Base-by-base conservation (phyloP, 306 rosid species). In the Rosa rugosa region DNA sequence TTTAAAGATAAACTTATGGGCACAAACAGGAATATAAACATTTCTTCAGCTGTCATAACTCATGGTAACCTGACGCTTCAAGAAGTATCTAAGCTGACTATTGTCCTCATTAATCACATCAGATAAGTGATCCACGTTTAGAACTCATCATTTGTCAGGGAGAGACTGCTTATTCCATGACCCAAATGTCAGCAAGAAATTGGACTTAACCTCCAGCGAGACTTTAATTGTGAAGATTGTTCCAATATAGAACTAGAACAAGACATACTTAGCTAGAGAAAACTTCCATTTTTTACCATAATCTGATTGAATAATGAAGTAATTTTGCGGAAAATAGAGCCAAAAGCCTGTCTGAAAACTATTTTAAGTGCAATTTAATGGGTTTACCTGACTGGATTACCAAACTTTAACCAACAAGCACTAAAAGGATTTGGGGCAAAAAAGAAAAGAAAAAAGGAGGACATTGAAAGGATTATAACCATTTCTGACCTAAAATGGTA, bases 131-230 rank as follows among this genome's bases (percentile, higher is more conserved):
- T 42, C 57, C 56, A n/a, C 3, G 59, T 31, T 27, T 62, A 42
- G 10, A 12, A 16, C 47, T 56, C 2, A 47, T 47, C 4, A 53
- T 45, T 6, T 63, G 36, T 68, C 31, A 57, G 10, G 14, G 4
- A 49, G 22, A 51, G 41, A 75, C 40, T 59, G 46, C 25, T 71
- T 41, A 49, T 47, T 71, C 60, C 34, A 71, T 51, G 67, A 54
- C 36, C 22, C 54, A 23, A 40, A 44, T 25, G 1, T 5, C 16
- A 8, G 53, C 16, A 41, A 2, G 11, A 34, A 22, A 31, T 18
- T 16, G 27, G 47, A 80, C 34, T 31, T 36, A 62, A 22, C 50
- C 17, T 27, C 70, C 67, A 59, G 63, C 40, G 59, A 44, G 65
- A 47, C 71, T 70, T 57, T 18, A n/a, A 57, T 40, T 64, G 41